These are phyloP conservation scores for Diaporthe nobilis DNA, from an alignment of 2,329 filamentous ascomycete species.

Conservation along the genomic window DNA sequence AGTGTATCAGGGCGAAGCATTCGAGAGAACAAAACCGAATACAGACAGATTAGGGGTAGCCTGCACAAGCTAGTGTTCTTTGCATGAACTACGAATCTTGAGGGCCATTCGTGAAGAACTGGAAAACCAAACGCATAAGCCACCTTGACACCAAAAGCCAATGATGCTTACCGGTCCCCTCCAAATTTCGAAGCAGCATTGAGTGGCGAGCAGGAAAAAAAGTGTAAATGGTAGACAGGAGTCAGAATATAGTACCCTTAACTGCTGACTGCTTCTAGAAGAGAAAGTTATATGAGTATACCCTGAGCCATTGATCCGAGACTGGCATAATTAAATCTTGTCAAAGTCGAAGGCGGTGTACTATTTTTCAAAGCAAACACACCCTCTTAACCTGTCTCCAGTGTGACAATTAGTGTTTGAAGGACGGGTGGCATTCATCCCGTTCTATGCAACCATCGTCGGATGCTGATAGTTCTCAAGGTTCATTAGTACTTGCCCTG, in stretches of 20 bases:
- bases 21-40: no score
- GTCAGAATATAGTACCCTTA: background rate
- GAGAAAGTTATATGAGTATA: background rate
- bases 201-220: no score
- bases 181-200: background rate
- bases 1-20: no score
- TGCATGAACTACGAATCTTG: no score
- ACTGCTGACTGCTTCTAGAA: no score
- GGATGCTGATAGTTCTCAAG: background rate
- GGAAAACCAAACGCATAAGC: no score
- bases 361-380: no score
- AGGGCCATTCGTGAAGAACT: no score
- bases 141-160: background rate
- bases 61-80: no score
- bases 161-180: background rate
- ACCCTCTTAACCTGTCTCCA: background rate
- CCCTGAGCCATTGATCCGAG: background rate
- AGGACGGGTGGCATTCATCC: background rate
- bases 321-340: background rate
- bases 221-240: background rate
- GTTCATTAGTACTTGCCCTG: background rate
- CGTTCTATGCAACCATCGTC: no score
- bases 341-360: background rate
- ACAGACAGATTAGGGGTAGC: no score
- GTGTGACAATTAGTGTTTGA: background rate